These are phyloP conservation scores for Phialocephala subalpina DNA, from an alignment of 2,329 filamentous ascomycete genomes.

Conservation along the genomic window DNA sequence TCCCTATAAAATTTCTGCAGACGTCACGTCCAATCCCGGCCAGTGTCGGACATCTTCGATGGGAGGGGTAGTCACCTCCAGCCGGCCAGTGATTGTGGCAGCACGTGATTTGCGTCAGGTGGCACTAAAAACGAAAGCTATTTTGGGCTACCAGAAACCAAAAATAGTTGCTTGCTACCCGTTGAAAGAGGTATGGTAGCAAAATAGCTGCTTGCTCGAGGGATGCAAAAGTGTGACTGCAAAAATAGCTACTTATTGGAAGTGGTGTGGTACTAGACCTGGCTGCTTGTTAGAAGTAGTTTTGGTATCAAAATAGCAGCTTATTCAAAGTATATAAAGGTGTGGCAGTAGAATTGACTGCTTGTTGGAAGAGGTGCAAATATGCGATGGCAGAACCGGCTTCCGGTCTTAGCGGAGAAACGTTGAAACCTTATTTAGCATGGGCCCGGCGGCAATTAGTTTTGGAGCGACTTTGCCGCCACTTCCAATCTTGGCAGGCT, in stretches of 20 bases:
- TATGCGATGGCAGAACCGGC: no score
- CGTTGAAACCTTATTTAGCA: no score
- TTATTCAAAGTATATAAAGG: constrained; percentile 24
- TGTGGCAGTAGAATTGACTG: constrained; percentile 24
- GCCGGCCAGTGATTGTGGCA: not conserved
- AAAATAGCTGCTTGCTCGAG: constrained; percentile 22
- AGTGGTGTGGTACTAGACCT: constrained; percentile 24
- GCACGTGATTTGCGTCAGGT: constrained; percentile 5
- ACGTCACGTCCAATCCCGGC: not conserved
- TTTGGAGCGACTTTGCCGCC: not conserved
- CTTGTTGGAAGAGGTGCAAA: constrained; percentile 12
- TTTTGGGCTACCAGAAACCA: constrained; percentile 6
- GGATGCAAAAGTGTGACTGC: constrained; percentile 20
- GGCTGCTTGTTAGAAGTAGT: constrained; percentile 25
- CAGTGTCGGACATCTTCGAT: not conserved
- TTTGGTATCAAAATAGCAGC: constrained; percentile 20
- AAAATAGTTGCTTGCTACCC: constrained; percentile 12
- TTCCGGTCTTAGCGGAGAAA: no score
- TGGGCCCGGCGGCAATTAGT: not conserved
- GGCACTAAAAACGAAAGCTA: constrained; percentile 7
- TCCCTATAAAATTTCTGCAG: not conserved
- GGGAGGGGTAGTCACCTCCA: not conserved
- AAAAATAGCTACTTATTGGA: constrained; percentile 26
- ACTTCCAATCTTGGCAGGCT: constrained; percentile 5
- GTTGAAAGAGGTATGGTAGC: constrained; percentile 21